Evolutionary conservation across 2,329 filamentous ascomycete genomes (phyloP).

Genomic region (Mariannaea sp.): DNA sequence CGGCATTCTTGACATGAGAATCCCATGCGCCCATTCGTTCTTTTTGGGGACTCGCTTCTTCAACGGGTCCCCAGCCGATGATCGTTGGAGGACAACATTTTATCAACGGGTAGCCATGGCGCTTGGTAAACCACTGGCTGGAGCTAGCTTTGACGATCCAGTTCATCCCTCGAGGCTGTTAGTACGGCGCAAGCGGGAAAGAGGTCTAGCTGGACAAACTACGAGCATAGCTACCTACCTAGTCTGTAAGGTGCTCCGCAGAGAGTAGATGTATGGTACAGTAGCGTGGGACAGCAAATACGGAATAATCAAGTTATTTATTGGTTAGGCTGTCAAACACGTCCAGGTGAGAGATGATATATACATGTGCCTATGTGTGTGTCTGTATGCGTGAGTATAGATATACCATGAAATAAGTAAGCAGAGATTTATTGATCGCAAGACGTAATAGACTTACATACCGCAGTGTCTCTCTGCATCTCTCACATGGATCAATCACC

Average conservation of each 20-base stretch:
- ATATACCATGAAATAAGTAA: too few species aligned
- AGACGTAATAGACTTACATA: slow-evolving; percentile 15
- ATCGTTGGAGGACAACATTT: slow-evolving; percentile 22
- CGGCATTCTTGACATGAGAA: slow-evolving; percentile 16
- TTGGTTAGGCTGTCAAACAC: slow-evolving; percentile 4
- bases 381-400: too few species aligned
- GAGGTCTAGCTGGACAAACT: slow-evolving; percentile 22
- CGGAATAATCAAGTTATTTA: background rate
- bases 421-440: too few species aligned
- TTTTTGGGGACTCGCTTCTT: slow-evolving; percentile 22
- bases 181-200: too few species aligned
- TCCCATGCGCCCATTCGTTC: slow-evolving; percentile 30
- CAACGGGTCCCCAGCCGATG: slow-evolving; percentile 21
- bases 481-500: slow-evolving; percentile 6
- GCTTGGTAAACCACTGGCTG: slow-evolving; percentile 29
- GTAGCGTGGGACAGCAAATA: slow-evolving; percentile 13
- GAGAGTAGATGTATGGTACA: too few species aligned
- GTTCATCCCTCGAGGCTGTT: slow-evolving; percentile 16
- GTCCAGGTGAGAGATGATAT: background rate
- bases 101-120: slow-evolving; percentile 24
- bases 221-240: too few species aligned
- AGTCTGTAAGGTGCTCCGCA: too few species aligned
- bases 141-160: slow-evolving; percentile 25
- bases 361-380: too few species aligned
- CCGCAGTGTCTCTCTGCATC: background rate